Evolutionary conservation across 192 early-diverging fungal genomes (phyloP).

Genomic region (Coemansia sp.): DNA sequence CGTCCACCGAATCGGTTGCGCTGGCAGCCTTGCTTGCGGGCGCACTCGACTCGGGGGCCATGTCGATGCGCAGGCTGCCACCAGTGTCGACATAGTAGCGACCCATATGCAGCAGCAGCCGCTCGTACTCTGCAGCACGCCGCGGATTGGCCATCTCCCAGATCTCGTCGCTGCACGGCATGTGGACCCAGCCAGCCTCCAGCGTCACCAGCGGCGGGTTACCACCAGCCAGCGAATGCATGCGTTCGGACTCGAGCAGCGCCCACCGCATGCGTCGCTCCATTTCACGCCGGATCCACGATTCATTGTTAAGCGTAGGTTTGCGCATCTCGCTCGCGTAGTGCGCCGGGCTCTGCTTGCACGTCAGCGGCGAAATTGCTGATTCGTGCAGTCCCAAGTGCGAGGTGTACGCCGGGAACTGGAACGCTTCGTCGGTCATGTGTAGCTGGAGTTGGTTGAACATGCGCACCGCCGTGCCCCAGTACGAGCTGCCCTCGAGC

Average conservation of each 20-base stretch:
- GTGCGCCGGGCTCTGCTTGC: slow-evolving; percentile 45
- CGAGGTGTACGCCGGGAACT: slow-evolving; percentile 51
- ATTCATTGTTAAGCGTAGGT: slow-evolving; percentile 35
- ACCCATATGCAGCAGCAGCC: slow-evolving; percentile 51
- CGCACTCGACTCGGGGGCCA: slow-evolving; percentile 5
- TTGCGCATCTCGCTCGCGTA: slow-evolving; percentile 39
- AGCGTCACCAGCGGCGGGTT: slow-evolving; percentile 49
- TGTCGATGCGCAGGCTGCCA: slow-evolving; percentile 49
- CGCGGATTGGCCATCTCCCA: slow-evolving; percentile 38
- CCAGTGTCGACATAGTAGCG: slow-evolving; percentile 51
- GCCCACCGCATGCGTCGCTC: slow-evolving; percentile 50
- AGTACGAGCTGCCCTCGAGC: slow-evolving; percentile 45
- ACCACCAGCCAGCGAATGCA: slow-evolving; percentile 40
- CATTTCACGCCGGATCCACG: slow-evolving; percentile 48
- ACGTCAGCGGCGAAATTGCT: slow-evolving; percentile 37
- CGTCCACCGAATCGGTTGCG: neutral
- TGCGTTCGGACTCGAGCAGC: slow-evolving; percentile 49
- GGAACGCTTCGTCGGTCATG: slow-evolving; percentile 50
- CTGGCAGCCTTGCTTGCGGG: neutral
- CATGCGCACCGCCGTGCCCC: slow-evolving; percentile 52
- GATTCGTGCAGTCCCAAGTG: slow-evolving; percentile 51
- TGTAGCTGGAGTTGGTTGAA: slow-evolving; percentile 52
- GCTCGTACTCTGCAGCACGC: slow-evolving; percentile 49
- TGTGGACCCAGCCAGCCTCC: slow-evolving; percentile 51
- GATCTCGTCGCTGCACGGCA: slow-evolving; percentile 52